Conservation (phyloP, 148 eudicot species). For the Rhododendron ferrugineum region DNA sequence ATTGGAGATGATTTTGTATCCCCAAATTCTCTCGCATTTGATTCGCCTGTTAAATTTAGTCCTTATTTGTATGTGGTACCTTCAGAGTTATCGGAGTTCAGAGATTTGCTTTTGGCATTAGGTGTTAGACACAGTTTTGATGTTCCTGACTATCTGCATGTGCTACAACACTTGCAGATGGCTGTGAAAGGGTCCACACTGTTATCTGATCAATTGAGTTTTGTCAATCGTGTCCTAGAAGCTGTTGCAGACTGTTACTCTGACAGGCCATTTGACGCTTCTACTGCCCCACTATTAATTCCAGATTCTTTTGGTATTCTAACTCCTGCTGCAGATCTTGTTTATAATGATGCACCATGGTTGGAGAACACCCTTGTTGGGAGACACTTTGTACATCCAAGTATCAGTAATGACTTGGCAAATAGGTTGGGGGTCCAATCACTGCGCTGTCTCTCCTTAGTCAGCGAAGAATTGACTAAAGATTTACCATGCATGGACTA, state of each 20-base stretch:
- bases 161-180: constrained; percentile 59
- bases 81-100: constrained; percentile 70
- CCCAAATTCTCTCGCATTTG: constrained; percentile 82
- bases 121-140: constrained; percentile 83
- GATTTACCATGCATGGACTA: constrained; percentile 94
- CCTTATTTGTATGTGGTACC: constrained; percentile 96
- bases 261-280: constrained; percentile 46
- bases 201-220: constrained; percentile 74
- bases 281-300: constrained; percentile 45
- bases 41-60: constrained; percentile 90
- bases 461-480: constrained; percentile 91
- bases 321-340: constrained; percentile 57
- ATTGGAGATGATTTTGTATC: constrained; percentile 92
- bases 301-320: constrained; percentile 78
- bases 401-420: constrained; percentile 73
- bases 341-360: constrained; percentile 98
- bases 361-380: constrained; percentile 65
- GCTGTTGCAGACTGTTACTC: constrained; percentile 72
- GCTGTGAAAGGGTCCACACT: constrained; percentile 57
- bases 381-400: constrained; percentile 70
- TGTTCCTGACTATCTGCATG: constrained; percentile 62
- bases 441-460: constrained; percentile 82
- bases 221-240: constrained; percentile 85
- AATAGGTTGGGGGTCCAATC: constrained; percentile 83
- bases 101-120: constrained; percentile 77